Base-by-base conservation (phyloP, 768 basidiomycete species). In the Phlebiopsis flavidoalba region DNA sequence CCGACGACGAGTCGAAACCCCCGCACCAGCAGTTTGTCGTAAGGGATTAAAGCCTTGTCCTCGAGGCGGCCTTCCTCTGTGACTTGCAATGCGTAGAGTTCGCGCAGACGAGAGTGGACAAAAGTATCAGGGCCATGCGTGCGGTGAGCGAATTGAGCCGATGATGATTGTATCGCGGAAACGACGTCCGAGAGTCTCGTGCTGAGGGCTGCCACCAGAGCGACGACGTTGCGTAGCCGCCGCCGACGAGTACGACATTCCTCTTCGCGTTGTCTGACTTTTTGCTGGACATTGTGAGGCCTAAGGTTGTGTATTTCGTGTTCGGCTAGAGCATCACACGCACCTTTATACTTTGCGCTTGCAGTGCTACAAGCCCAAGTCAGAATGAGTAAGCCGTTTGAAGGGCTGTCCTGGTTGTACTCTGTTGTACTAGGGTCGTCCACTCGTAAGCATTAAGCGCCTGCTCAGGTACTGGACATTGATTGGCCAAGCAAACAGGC, bases 81-180 rank as follows among this genome's bases (percentile, higher is more conserved):
- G 57, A 83, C 82, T n/a, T 52, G 81, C 65, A 67, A 85, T 76
- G 52, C 89, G 84, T 1, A 83, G 71, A 54, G 75, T 65, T n/a
- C n/a, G n/a, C 0, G 83, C 79, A n/a, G 12, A 82, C 75, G 19
- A 82, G 76, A n/a, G 63, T 80, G 71, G 3, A 84, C 68, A 61
- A 74, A n/a, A 75, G 67, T 79, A 85, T 1, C n/a, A n/a, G n/a
- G 83, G 75, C n/a, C n/a, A n/a, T n/a, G 0, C 79, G 79, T 0
- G 79, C 68, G 49, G 77, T 80, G 61, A 91, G 73, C n/a, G n/a
- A n/a, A n/a, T n/a, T n/a, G 63, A 89, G 78, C n/a, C n/a, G 59
- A 83, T 71, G 59, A 90, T n/a, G 67, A 59, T 77, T 76, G 71
- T 82, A 78, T 37, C 75, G 76, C 8, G 72, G n/a, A n/a, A 67